Conservation (phyloP, 2,329 filamentous ascomycete genomes). For the Cladosporium sp. region DNA sequence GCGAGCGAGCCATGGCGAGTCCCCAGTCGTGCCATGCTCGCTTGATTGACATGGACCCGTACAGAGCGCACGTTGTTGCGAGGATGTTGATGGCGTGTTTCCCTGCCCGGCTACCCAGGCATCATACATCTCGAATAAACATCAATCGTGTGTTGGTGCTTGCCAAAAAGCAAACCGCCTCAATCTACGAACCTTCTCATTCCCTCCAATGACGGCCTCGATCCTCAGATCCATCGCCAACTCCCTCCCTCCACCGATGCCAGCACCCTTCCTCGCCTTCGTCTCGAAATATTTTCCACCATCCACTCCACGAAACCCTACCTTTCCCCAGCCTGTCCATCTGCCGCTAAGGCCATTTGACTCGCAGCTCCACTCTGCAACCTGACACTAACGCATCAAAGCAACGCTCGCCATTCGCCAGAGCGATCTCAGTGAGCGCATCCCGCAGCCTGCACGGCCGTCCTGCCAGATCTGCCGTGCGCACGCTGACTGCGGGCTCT, state of each 20-base stretch:
- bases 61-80: conserved; percentile 7
- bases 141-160: not conserved
- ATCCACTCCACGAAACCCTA: conserved; percentile 7
- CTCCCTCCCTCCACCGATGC: not conserved
- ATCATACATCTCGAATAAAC: not conserved
- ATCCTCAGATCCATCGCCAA: not conserved
- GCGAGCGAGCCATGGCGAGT: not conserved
- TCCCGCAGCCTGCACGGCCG: conserved; percentile 17
- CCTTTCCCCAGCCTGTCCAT: conserved; percentile 20
- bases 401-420: conserved; percentile 3
- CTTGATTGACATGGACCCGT: not conserved
- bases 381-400: conserved; percentile 4
- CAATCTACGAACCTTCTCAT: not conserved
- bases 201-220: not conserved
- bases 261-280: not conserved
- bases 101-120: not conserved
- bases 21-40: conserved; percentile 19
- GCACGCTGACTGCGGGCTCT: conserved; percentile 7
- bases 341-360: conserved; percentile 15
- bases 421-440: conserved; percentile 13
- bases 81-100: conserved; percentile 4
- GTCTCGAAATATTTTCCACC: conserved; percentile 14
- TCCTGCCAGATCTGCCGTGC: conserved; percentile 14
- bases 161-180: not conserved
- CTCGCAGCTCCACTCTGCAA: conserved; percentile 17